These are phyloP conservation scores for Avicennia marina DNA, from an alignment of 257 asterid genomes.

Conservation along the genomic window DNA sequence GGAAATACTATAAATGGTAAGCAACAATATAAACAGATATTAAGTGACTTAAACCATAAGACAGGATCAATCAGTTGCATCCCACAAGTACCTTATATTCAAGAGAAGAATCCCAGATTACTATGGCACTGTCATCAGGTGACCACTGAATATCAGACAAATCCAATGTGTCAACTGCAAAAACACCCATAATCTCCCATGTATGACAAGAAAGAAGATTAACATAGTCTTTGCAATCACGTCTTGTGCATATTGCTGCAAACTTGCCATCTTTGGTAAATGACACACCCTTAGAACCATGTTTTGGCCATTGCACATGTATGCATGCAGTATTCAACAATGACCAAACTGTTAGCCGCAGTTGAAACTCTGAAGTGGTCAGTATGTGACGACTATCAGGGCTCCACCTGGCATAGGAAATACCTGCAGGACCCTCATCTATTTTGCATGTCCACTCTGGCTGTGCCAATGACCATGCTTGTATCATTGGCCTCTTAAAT, in stretches of 20 bases:
- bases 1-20: neutral
- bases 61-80: neutral
- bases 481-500: conserved; percentile 87
- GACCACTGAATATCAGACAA: conserved; percentile 97
- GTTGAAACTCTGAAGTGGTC: conserved; percentile 92
- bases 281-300: conserved; percentile 92
- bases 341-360: conserved; percentile 94
- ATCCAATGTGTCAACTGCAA: conserved; percentile 94
- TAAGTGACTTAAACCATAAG: neutral
- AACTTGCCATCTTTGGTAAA: conserved; percentile 93
- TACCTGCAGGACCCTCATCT: conserved; percentile 97
- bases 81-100: conserved; percentile 77
- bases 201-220: conserved; percentile 83
- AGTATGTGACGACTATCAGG: conserved; percentile 99
- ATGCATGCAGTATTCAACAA: conserved; percentile 88
- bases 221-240: conserved; percentile 96
- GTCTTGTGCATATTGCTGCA: conserved; percentile 97
- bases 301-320: conserved; percentile 95
- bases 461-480: conserved; percentile 94
- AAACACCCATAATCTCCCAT: conserved; percentile 95
- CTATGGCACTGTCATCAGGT: conserved; percentile 94
- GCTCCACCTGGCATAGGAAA: conserved; percentile 97
- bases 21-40: neutral
- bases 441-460: conserved; percentile 99
- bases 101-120: conserved; percentile 93